These are phyloP conservation scores for Hypomontagnella submonticulosa DNA, from an alignment of 495 filamentous ascomycete species.

Conservation along the genomic window DNA sequence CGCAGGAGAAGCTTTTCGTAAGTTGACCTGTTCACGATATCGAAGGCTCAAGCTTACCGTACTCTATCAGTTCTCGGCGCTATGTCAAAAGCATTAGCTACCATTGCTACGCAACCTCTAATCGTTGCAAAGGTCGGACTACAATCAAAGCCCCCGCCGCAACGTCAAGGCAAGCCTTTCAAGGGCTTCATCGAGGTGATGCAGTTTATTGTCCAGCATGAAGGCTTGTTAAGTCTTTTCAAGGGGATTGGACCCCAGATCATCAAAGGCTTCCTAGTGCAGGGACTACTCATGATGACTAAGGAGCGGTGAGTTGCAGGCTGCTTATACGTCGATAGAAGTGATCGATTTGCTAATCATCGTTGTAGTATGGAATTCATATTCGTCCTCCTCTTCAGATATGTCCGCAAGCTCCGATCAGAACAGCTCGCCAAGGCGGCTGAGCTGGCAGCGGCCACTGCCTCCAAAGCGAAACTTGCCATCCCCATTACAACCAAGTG, in stretches of 20 bases:
- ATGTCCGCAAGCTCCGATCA: constrained; percentile 74
- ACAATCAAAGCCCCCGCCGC: constrained; percentile 89
- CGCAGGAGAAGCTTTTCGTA: constrained; percentile 91
- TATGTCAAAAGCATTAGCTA: constrained; percentile 91
- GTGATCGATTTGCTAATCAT: constrained; percentile 36
- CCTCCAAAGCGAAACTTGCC: constrained; percentile 62
- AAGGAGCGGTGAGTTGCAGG: constrained; percentile 83
- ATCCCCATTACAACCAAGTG: constrained; percentile 60
- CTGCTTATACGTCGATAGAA: not conserved
- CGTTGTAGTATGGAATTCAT: constrained; percentile 81
- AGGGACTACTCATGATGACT: constrained; percentile 98
- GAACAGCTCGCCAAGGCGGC: constrained; percentile 77
- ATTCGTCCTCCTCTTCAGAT: constrained; percentile 88
- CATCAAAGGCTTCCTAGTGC: constrained; percentile 89
- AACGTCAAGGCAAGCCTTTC: constrained; percentile 88
- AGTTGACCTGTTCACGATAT: constrained; percentile 49
- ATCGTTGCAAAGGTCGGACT: constrained; percentile 98
- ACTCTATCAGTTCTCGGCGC: constrained; percentile 79
- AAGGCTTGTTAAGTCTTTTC: constrained; percentile 84
- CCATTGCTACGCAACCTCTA: constrained; percentile 91
- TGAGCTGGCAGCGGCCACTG: constrained; percentile 63
- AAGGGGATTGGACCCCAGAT: constrained; percentile 98
- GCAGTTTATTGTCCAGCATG: constrained; percentile 88
- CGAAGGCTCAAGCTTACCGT: constrained; percentile 21
- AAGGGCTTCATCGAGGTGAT: constrained; percentile 96